phyloP scores from a whole-genome alignment of 345 rosid species.

The Lenwebbia sp. region DNA sequence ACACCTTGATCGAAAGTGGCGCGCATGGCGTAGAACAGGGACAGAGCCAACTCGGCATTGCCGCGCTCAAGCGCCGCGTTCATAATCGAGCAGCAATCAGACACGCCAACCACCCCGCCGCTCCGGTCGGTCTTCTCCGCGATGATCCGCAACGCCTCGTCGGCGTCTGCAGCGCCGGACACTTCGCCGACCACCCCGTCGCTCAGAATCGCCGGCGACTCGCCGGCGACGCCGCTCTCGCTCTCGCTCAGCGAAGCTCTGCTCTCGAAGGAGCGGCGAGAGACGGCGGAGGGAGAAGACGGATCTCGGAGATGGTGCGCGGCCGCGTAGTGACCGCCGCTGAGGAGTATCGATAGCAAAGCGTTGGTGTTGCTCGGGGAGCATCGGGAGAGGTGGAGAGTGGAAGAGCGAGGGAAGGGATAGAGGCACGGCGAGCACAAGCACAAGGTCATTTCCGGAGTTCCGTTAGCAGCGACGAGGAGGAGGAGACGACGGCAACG shows the following conservation, averaged over 20 bases:
- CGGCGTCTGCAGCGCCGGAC: constrained; percentile 48
- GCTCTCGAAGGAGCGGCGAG: neutral
- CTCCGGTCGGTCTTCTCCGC: constrained; percentile 10
- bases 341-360: constrained; percentile 16
- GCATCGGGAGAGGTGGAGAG: constrained; percentile 19
- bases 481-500: neutral
- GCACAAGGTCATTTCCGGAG: constrained; percentile 17
- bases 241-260: constrained; percentile 30
- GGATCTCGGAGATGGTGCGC: neutral
- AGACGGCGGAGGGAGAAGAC: constrained; percentile 2
- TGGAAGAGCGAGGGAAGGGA: constrained; percentile 21
- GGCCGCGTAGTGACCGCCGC: neutral
- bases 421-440: constrained; percentile 29
- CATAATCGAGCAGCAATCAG: constrained; percentile 50
- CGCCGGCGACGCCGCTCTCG: constrained; percentile 10
- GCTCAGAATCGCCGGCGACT: constrained; percentile 4
- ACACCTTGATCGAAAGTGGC: constrained; percentile 72
- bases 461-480: neutral
- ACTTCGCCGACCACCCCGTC: constrained; percentile 35
- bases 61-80: constrained; percentile 52
- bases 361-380: constrained; percentile 9
- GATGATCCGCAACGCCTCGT: constrained; percentile 49
- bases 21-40: constrained; percentile 87
- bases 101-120: constrained; percentile 33
- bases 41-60: constrained; percentile 68